Evolutionary conservation across 352 stramenopile genomes (phyloP).

Genomic region (Aphanomyces stellatus): DNA sequence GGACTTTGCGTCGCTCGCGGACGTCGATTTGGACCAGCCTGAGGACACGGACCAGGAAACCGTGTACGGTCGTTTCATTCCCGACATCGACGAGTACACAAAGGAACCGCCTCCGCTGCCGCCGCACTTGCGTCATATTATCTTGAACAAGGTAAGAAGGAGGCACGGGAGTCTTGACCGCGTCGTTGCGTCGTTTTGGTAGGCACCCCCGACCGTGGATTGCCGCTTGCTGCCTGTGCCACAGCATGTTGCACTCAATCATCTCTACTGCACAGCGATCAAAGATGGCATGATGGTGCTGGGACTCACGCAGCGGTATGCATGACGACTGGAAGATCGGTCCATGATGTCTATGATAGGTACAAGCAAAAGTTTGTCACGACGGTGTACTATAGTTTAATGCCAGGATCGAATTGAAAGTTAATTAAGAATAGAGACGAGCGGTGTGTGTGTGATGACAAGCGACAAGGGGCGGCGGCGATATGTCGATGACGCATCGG

Average conservation of each 20-base stretch:
- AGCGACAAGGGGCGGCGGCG: background rate
- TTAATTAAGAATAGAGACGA: conserved; percentile 1
- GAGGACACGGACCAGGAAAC: conserved; percentile 73
- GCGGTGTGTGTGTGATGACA: background rate
- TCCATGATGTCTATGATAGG: background rate
- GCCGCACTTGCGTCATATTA: conserved; percentile 98
- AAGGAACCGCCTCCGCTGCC: conserved; percentile 98
- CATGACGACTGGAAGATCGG: background rate
- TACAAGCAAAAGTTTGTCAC: conserved; percentile 98
- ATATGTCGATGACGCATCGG: background rate
- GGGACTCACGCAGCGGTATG: conserved; percentile 94
- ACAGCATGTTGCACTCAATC: conserved; percentile 98
- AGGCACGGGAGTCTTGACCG: background rate
- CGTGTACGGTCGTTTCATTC: conserved; percentile 93
- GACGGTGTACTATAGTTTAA: conserved; percentile 96
- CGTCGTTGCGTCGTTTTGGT: background rate
- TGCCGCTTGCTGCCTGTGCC: conserved; percentile 92
- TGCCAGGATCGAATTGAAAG: conserved; percentile 75
- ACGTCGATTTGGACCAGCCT: conserved; percentile 44
- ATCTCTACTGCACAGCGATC: conserved; percentile 99
- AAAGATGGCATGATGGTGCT: conserved; percentile 99
- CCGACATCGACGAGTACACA: conserved; percentile 98
- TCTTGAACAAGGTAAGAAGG: conserved; percentile 94
- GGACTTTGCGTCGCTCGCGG: conserved; percentile 89
- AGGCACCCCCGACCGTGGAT: conserved; percentile 91